phyloP scores from a whole-genome alignment of 202 grass and related monocot genomes.

The Hordeum pubiflorum region DNA sequence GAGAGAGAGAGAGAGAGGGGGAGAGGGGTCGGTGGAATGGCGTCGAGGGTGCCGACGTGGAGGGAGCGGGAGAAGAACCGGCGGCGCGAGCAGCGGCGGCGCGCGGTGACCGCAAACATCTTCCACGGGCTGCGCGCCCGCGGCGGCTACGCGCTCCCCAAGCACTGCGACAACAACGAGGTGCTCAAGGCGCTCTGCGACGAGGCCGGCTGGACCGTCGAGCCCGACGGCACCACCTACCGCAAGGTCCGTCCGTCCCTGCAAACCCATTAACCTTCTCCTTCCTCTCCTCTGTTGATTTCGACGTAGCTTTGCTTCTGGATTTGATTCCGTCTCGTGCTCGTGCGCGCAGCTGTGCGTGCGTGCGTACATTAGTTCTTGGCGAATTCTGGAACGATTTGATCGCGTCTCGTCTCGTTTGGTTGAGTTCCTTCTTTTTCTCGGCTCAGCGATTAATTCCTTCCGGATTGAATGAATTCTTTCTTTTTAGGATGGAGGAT shows the following conservation, averaged over 20 bases:
- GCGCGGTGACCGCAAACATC: slow-evolving; percentile 66
- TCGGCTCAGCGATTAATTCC: no score
- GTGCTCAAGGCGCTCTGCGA: slow-evolving; percentile 80
- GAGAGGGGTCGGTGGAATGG: background rate
- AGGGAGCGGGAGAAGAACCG: slow-evolving; percentile 77
- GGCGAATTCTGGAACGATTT: no score
- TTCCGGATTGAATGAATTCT: no score
- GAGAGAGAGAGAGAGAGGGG: background rate
- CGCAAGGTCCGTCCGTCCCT: slow-evolving; percentile 40
- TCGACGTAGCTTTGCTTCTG: no score
- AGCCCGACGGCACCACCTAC: slow-evolving; percentile 75
- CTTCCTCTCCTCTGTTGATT: no score
- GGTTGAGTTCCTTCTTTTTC: no score
- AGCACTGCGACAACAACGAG: slow-evolving; percentile 96
- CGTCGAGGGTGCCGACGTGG: slow-evolving; percentile 63
- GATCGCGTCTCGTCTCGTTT: no score
- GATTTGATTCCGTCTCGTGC: no score
- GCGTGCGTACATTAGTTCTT: no score
- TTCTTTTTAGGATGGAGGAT: no score
- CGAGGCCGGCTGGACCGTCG: slow-evolving; percentile 68
- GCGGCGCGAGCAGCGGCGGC: slow-evolving; percentile 53
- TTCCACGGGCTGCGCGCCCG: slow-evolving; percentile 50
- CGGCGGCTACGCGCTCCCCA: slow-evolving; percentile 66
- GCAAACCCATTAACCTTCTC: no score
- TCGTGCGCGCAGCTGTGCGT: no score